Conservation (phyloP, 805 yeast genomes). For the Saturnispora galanensis region DNA sequence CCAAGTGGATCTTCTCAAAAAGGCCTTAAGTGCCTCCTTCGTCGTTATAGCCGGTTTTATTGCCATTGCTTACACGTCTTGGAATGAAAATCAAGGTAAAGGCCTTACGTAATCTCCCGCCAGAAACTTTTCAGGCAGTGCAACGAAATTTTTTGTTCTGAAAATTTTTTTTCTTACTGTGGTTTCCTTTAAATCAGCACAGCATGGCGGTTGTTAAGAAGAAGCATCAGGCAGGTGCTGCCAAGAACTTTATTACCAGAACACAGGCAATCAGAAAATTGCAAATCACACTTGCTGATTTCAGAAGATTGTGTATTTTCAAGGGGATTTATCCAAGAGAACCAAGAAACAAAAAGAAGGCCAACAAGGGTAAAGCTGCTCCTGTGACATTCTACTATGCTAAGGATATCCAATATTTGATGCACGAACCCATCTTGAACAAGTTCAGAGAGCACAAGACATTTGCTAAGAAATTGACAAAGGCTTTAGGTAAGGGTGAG, state of each 20-base stretch:
- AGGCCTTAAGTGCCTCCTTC: conserved; percentile 1
- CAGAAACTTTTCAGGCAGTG: conserved; percentile 7
- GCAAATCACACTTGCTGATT: conserved; percentile 91
- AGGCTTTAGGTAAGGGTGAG: conserved; percentile 88
- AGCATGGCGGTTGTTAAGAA: conserved; percentile 61
- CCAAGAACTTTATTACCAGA: conserved; percentile 86
- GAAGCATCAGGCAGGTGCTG: conserved; percentile 80
- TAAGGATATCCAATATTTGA: conserved; percentile 87
- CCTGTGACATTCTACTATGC: conserved; percentile 89
- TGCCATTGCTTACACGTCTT: conserved; percentile 6
- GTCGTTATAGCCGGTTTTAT: conserved; percentile 14
- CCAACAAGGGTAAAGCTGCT: conserved; percentile 95
- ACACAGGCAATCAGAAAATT: conserved; percentile 88
- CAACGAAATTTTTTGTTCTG: conserved; percentile 3
- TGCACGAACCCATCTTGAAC: conserved; percentile 88
- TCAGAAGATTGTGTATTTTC: conserved; percentile 93
- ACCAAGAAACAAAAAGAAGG: conserved; percentile 91
- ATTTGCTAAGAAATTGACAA: conserved; percentile 82
- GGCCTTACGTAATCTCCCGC: background rate
- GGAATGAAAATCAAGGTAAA: too few species aligned
- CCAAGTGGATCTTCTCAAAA: conserved; percentile 22
- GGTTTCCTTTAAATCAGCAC: background rate
- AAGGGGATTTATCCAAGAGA: conserved; percentile 97
- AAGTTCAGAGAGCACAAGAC: conserved; percentile 94
- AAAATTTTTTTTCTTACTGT: background rate